Conservation (phyloP, 2,329 filamentous ascomycete species). For the Arthrinium phaeospermum region DNA sequence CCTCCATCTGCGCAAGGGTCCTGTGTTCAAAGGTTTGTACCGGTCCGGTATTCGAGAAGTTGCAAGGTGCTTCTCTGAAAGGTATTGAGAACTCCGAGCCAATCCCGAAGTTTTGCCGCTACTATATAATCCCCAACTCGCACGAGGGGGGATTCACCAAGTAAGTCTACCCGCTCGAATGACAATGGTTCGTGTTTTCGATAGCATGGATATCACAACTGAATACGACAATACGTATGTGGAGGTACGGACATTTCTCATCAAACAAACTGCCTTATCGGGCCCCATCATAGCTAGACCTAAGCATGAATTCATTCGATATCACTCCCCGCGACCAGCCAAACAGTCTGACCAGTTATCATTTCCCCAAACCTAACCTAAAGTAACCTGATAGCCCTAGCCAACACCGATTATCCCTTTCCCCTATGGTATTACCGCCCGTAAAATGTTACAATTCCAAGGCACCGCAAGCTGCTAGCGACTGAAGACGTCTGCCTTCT, state of each 20-base stretch:
- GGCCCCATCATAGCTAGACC: not conserved
- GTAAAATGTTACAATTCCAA: not conserved
- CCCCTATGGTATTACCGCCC: not conserved
- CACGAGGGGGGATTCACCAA: not conserved
- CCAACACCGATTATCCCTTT: not conserved
- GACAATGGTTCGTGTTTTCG: not conserved
- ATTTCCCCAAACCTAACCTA: not conserved
- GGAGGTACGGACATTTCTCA: not conserved
- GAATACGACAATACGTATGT: not conserved
- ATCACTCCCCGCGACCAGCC: not conserved
- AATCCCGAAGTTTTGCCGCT: slow-evolving; percentile 15
- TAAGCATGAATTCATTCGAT: not conserved
- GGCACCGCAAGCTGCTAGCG: not conserved
- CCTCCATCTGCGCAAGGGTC: slow-evolving; percentile 32
- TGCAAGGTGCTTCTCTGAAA: slow-evolving; percentile 6
- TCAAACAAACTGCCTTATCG: not conserved
- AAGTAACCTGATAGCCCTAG: not conserved
- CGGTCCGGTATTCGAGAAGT: not conserved
- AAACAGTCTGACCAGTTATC: not conserved
- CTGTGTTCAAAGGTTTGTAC: not conserved
- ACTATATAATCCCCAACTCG: not conserved
- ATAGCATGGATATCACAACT: no score
- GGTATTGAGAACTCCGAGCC: not conserved
- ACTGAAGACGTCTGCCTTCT: slow-evolving; percentile 8
- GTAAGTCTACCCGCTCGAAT: not conserved